Conservation (phyloP, 208 protist genomes). For the Trypanosoma brucei region DNA sequence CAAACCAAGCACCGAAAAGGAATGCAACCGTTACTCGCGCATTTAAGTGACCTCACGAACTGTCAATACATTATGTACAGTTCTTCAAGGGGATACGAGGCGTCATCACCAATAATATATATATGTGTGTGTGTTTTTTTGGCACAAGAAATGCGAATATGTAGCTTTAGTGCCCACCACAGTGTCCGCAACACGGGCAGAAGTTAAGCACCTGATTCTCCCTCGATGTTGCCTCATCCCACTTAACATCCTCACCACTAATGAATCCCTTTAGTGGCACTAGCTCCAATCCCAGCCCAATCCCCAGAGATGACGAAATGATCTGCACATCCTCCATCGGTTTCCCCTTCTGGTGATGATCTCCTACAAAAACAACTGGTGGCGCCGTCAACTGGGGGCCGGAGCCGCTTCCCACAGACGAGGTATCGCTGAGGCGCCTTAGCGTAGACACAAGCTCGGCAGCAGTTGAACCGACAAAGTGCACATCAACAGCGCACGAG, state of each 20-base stretch:
- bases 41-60: too few species aligned
- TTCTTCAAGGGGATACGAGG: too few species aligned
- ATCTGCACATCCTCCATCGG: slow-evolving; percentile 5
- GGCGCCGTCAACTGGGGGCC: slow-evolving; percentile 2
- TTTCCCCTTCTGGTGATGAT: slow-evolving; percentile 19
- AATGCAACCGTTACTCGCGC: too few species aligned
- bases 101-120: too few species aligned
- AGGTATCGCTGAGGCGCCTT: not conserved
- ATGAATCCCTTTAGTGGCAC: slow-evolving; percentile 56
- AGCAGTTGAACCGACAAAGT: slow-evolving; percentile 23
- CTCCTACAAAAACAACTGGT: slow-evolving; percentile 33
- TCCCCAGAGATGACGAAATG: slow-evolving; percentile 8
- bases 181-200: slow-evolving; percentile 73
- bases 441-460: slow-evolving; percentile 17
- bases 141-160: not conserved
- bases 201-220: slow-evolving; percentile 71
- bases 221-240: slow-evolving; percentile 57
- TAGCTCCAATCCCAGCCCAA: slow-evolving; percentile 20
- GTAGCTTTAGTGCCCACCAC: slow-evolving; percentile 20
- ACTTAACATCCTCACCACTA: slow-evolving; percentile 60
- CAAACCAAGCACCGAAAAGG: too few species aligned
- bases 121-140: not conserved
- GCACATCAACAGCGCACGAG: slow-evolving; percentile 6
- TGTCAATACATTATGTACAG: too few species aligned
- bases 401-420: not conserved